Evolutionary conservation across 164 flowering plant genomes (phyloP), one percentile per base, ranked within the genome.

Genomic region (Kingdonia uniflora): DNA sequence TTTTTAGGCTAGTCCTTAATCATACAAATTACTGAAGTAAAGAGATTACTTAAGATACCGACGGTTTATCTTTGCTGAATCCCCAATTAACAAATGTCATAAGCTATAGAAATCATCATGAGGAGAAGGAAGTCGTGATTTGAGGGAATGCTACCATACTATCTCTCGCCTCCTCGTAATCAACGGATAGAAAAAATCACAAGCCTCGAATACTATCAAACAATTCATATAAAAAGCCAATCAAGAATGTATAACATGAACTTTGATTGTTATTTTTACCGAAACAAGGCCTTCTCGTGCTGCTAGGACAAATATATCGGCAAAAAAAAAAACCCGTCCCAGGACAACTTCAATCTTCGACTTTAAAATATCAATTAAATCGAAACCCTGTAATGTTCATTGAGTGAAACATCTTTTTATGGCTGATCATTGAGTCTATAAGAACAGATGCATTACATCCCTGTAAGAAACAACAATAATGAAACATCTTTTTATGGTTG

Each of bases 391-490:
- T 43, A 78, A 45, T 8, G 72, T 47, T 58, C 29, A 66, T 74
- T 80, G 0, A 81, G 81, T 13, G 60, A 56, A 21, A 72, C 55
- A 1, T 78, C 76, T 62, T 78, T 81, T 66, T 75, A 78, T 0
- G 75, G 58, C 1, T 54, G 49, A 5, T 60, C 37, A 35, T 48
- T 8, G 66, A 15, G 60, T 79, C 79, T 48, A 81, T 42, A 7
- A 81, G 59, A 35, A 81, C 58, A 2, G 80, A 79, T 14, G 78
- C 87, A 71, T 77, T 82, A 57, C 87, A 81, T 2, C 82, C 84
- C 82, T 81, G 42, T 14, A 38, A 5, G 1, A 21, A 20, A 2
- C 5, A 24, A 49, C 15, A 29, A 38, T 24, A 16, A 3, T 8
- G 60, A 56, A 21, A 72, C 55, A 1, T 78, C 76, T 62, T 78